Conservation (phyloP, 1,284 basidiomycete species). For the Ustilago trichophora region DNA sequence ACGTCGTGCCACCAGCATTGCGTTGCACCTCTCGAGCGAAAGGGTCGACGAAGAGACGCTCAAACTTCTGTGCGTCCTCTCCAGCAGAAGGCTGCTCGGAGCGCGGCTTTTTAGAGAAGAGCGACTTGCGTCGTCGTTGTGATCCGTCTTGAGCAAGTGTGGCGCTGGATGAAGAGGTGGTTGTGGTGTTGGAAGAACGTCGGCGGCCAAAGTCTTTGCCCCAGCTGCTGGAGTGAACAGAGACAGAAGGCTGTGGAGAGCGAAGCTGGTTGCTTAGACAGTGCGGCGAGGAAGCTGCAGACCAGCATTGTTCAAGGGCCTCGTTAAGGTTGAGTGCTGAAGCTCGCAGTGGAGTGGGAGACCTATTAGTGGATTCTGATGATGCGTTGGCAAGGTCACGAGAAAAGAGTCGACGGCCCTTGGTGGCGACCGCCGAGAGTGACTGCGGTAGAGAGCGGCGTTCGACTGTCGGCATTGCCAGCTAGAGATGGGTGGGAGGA, state of each 20-base stretch:
- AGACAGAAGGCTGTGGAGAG: slow-evolving; percentile 8
- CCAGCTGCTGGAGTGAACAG: background rate
- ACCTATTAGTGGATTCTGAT: background rate
- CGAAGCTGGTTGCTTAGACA: slow-evolving; percentile 25
- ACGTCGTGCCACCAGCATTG: background rate
- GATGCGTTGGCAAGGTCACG: background rate
- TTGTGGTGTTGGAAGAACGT: slow-evolving; percentile 31
- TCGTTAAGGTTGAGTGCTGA: slow-evolving; percentile 28
- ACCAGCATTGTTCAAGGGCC: slow-evolving; percentile 23
- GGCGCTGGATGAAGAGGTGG: slow-evolving; percentile 10
- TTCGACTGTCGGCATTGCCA: slow-evolving; percentile 28
- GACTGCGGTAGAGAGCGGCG: slow-evolving; percentile 25
- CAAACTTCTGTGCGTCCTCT: background rate
- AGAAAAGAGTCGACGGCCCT: slow-evolving; percentile 30
- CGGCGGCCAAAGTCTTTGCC: slow-evolving; percentile 17
- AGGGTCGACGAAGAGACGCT: slow-evolving; percentile 16
- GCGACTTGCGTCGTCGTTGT: slow-evolving; percentile 23
- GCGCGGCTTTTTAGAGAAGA: slow-evolving; percentile 29
- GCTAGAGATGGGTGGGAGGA: no score
- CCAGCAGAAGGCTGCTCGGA: background rate
- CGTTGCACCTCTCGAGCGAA: slow-evolving; percentile 4
- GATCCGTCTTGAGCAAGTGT: background rate
- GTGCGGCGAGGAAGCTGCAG: slow-evolving; percentile 9
- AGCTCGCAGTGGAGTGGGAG: background rate
- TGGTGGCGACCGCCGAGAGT: slow-evolving; percentile 24